Percentiles rank a stretch among this genome's conserved stretches.
Evolutionary conservation across 768 basidiomycete species (phyloP).

Genomic region (Strobilomyces dryophilus): DNA sequence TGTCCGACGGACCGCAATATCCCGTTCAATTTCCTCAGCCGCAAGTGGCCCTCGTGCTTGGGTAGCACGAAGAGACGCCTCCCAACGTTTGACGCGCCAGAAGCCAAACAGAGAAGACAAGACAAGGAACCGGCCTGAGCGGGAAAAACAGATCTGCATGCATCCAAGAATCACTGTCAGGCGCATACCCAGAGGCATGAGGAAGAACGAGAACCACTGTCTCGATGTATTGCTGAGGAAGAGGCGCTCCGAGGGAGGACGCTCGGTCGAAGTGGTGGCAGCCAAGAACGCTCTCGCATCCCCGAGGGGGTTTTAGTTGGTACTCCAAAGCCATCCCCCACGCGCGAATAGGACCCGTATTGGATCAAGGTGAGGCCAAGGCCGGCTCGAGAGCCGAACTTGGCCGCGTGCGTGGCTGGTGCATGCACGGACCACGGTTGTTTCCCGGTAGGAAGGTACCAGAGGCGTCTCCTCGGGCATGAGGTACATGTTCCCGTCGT

Average conservation of each 20-base stretch:
- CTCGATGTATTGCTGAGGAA: conserved; percentile 47
- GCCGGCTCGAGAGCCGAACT: conserved; percentile 90
- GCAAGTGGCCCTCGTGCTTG: conserved; percentile 20
- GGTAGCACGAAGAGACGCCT: conserved; percentile 56
- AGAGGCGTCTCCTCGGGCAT: conserved; percentile 82
- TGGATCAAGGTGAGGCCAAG: conserved; percentile 96
- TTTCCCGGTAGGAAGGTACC: conserved; percentile 96
- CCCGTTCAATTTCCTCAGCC: conserved; percentile 47
- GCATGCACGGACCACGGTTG: conserved; percentile 89
- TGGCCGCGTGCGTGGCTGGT: conserved; percentile 84
- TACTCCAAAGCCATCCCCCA: conserved; percentile 28
- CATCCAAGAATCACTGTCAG: background rate
- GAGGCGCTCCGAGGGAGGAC: conserved; percentile 6
- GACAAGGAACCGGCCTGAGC: conserved; percentile 83
- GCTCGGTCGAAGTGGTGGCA: conserved; percentile 25
- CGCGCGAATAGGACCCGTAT: conserved; percentile 74
- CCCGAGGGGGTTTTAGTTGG: conserved; percentile 16
- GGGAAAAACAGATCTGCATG: background rate
- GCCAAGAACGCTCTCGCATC: conserved; percentile 19
- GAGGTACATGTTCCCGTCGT: conserved; percentile 54
- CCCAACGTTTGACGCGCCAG: conserved; percentile 85
- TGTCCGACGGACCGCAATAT: conserved; percentile 46
- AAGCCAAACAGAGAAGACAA: conserved; percentile 79
- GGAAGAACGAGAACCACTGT: conserved; percentile 88
- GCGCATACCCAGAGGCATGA: conserved; percentile 78